Evolutionary conservation across 2,329 filamentous ascomycete genomes (phyloP).

Genomic region (Fusarium sp.): DNA sequence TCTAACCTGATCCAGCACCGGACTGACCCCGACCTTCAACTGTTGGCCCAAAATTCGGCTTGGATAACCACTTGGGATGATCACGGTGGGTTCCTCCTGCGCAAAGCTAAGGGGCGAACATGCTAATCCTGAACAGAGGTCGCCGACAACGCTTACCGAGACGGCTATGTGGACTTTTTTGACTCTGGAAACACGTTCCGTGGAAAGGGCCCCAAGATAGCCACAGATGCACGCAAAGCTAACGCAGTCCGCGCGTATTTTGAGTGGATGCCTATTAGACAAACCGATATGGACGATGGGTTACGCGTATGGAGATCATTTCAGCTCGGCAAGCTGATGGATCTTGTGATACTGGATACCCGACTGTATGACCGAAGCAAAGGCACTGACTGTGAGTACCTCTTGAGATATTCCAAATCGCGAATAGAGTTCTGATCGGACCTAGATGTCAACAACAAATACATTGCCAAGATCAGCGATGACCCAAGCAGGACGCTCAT

Average conservation of each 20-base stretch:
- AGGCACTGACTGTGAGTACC: not conserved
- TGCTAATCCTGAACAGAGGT: not conserved
- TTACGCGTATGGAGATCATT: not conserved
- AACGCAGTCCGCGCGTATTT: conserved; percentile 6
- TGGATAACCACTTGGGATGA: conserved; percentile 9
- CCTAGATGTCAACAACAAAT: not conserved
- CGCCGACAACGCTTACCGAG: not conserved
- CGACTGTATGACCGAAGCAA: conserved; percentile 4
- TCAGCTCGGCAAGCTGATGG: not conserved
- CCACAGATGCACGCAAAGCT: not conserved
- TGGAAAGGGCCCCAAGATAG: not conserved
- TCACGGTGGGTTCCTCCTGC: not conserved
- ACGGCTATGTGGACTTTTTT: not conserved
- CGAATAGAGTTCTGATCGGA: accelerated
- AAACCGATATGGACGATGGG: conserved; percentile 2
- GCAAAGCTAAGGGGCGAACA: accelerated
- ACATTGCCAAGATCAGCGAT: not conserved
- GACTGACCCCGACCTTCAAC: not conserved
- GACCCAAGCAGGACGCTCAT: not conserved
- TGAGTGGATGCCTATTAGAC: conserved; percentile 8
- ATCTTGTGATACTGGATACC: not conserved
- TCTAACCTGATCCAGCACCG: not conserved
- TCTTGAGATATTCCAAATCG: accelerated
- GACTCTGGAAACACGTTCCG: not conserved
- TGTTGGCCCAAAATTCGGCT: not conserved